Evolutionary conservation across 345 rosid species (phyloP).

Genomic region (Turritis glabra): DNA sequence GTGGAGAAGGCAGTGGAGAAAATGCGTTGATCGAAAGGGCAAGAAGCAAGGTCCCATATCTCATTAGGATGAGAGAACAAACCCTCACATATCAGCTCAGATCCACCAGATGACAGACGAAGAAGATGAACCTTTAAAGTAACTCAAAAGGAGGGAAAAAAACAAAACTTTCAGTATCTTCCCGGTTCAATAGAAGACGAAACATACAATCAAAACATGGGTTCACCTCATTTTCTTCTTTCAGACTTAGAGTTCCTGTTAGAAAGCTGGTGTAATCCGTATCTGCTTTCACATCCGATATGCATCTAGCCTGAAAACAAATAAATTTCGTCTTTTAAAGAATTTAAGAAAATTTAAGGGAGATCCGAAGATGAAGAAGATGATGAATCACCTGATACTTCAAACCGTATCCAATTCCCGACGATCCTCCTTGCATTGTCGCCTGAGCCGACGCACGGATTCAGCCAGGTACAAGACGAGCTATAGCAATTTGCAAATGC

Average conservation of each 20-base stretch:
- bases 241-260: conserved; percentile 88
- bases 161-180: conserved; percentile 14
- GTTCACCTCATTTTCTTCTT: conserved; percentile 88
- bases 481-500: background rate
- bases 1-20: conserved; percentile 81
- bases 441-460: conserved; percentile 18
- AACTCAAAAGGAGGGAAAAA: background rate
- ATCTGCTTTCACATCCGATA: conserved; percentile 91
- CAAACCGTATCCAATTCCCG: conserved; percentile 87
- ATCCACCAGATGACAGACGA: conserved; percentile 81
- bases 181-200: background rate
- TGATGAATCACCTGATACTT: conserved; percentile 69
- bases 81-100: conserved; percentile 88
- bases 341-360: background rate
- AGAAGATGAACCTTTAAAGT: conserved; percentile 80
- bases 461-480: background rate
- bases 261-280: conserved; percentile 93
- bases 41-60: conserved; percentile 91
- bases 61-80: conserved; percentile 90
- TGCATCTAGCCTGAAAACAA: conserved; percentile 76
- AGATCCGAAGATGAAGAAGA: background rate
- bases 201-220: background rate
- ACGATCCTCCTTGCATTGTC: conserved; percentile 85
- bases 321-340: background rate
- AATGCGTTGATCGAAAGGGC: conserved; percentile 92